Percentiles rank a stretch among this genome's conserved stretches.
phyloP scores from a whole-genome alignment of 768 basidiomycete genomes.

The Kwoniella dendrophila region DNA sequence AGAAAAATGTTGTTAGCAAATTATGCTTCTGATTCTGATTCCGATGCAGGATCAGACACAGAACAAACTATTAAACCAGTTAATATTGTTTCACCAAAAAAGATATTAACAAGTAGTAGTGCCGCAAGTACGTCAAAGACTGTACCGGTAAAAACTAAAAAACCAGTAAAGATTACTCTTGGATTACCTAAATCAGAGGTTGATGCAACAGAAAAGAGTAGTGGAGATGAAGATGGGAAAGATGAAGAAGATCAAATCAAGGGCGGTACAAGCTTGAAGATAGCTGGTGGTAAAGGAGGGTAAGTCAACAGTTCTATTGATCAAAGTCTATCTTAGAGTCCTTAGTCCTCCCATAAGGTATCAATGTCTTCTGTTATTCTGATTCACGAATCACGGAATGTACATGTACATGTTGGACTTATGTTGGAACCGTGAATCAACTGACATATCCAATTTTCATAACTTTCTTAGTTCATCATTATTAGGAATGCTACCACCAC shows the following conservation, averaged over 20 bases:
- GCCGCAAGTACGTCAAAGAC: conserved; percentile 17
- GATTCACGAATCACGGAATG: no score
- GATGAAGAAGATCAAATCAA: conserved; percentile 22
- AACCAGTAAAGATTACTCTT: conserved; percentile 47
- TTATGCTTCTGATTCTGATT: conserved; percentile 47
- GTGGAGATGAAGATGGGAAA: conserved; percentile 7
- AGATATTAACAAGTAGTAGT: not conserved
- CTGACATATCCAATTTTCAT: no score
- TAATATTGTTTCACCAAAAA: not conserved
- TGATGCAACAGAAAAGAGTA: not conserved
- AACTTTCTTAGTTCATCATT: conserved; percentile 37
- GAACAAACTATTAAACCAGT: conserved; percentile 9
- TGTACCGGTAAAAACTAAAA: conserved; percentile 24
- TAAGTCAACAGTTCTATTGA: conserved; percentile 23
- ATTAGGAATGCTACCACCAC: conserved; percentile 52
- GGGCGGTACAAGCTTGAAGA: conserved; percentile 22
- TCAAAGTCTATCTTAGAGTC: no score
- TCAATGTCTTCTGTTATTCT: no score
- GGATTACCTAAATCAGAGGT: conserved; percentile 37
- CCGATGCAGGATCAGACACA: conserved; percentile 36
- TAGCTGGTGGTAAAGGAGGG: conserved; percentile 43
- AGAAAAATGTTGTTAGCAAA: conserved; percentile 46
- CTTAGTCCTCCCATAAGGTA: no score
- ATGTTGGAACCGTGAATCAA: no score
- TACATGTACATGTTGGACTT: no score